Evolutionary conservation across 2,329 filamentous ascomycete species (phyloP).

Genomic region (Aspergillus pseudoglaucus): DNA sequence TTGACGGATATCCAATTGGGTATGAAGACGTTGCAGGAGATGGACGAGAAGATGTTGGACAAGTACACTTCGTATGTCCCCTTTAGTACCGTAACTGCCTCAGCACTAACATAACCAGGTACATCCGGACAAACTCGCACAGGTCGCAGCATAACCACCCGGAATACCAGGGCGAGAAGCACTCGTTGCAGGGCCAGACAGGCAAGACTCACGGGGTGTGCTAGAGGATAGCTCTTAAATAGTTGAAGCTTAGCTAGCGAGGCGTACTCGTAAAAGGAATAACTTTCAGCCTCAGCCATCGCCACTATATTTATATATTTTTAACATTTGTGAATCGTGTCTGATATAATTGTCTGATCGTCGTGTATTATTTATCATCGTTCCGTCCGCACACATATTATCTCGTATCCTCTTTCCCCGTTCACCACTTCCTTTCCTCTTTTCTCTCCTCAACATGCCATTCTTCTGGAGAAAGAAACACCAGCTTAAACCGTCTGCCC

Average conservation of each 20-base stretch:
- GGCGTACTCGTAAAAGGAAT: too few relatives aligned
- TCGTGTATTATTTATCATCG: too few relatives aligned
- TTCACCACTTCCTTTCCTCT: background rate
- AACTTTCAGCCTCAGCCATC: too few relatives aligned
- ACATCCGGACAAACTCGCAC: slow-evolving; percentile 48
- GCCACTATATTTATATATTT: too few relatives aligned
- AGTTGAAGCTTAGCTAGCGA: too few relatives aligned
- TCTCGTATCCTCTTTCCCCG: background rate
- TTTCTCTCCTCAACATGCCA: background rate
- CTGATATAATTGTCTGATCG: too few relatives aligned
- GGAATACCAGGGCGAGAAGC: slow-evolving; percentile 64
- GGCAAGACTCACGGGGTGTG: slow-evolving; percentile 88
- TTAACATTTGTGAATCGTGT: too few relatives aligned
- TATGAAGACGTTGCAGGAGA: slow-evolving; percentile 61
- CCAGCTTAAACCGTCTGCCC: background rate
- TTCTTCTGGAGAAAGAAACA: background rate
- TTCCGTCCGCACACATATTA: background rate
- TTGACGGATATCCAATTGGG: slow-evolving; percentile 74
- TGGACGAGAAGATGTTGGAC: slow-evolving; percentile 66
- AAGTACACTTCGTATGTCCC: slow-evolving; percentile 57
- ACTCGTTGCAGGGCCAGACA: slow-evolving; percentile 81
- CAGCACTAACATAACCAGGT: slow-evolving; percentile 20
- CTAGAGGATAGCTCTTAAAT: slow-evolving; percentile 36
- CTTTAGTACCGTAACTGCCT: background rate
- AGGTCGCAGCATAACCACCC: slow-evolving; percentile 47